Percentiles rank a stretch among this genome's conserved stretches.
phyloP scores from a whole-genome alignment of 352 stramenopile species.

The Hyaloperonospora arabidopsidis region DNA sequence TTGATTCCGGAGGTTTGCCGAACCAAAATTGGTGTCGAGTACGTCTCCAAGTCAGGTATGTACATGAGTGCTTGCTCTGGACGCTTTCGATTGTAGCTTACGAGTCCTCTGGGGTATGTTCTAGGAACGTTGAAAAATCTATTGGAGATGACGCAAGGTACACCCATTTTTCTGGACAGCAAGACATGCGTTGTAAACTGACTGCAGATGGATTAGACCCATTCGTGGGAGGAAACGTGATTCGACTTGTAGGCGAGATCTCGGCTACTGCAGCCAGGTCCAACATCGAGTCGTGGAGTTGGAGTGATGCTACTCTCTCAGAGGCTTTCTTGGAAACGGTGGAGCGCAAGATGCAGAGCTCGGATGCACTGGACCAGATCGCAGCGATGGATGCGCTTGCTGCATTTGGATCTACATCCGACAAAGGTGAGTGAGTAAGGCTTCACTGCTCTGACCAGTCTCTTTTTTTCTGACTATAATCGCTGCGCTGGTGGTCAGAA shows the following conservation, averaged over 20 bases:
- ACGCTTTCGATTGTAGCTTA: conserved; percentile 5
- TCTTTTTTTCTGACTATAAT: not conserved
- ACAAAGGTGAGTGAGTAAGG: conserved; percentile 45
- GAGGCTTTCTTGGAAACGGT: conserved; percentile 75
- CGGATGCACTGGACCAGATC: conserved; percentile 63
- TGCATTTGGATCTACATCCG: conserved; percentile 68
- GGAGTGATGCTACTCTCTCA: conserved; percentile 59
- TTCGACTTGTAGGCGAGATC: conserved; percentile 74
- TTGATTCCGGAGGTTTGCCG: conserved; percentile 64
- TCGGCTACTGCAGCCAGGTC: conserved; percentile 58
- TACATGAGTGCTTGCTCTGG: conserved; percentile 1
- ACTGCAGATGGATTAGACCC: conserved; percentile 36
- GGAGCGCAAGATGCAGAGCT: conserved; percentile 56
- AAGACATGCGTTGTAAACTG: conserved; percentile 1
- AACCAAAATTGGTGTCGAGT: conserved; percentile 50
- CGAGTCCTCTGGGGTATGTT: not conserved
- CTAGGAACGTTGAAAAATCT: conserved; percentile 58
- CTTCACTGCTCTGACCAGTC: not conserved
- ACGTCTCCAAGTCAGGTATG: conserved; percentile 78
- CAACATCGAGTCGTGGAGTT: conserved; percentile 69
- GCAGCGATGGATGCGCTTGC: conserved; percentile 78
- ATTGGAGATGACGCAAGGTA: conserved; percentile 61
- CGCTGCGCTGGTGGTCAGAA: conserved; percentile 29
- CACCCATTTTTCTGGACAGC: not conserved
- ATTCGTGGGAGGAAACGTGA: conserved; percentile 64